These are phyloP conservation scores for Alternaria sp. DNA, from an alignment of 2,329 filamentous ascomycete species.

Conservation along the genomic window DNA sequence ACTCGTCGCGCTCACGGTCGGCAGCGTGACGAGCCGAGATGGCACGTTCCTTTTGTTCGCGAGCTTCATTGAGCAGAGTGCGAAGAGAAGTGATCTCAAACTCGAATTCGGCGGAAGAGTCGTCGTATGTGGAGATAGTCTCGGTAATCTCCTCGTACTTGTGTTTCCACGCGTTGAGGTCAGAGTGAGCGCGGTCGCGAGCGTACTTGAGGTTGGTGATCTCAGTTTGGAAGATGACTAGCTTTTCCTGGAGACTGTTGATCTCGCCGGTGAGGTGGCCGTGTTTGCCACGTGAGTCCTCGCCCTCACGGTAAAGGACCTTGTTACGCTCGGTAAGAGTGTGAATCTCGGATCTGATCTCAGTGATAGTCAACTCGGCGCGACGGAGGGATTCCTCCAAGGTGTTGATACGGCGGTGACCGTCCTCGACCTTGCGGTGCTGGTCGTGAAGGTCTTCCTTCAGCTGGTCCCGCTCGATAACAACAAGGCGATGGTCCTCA, in stretches of 20 bases:
- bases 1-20: constrained; percentile 36
- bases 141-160: constrained; percentile 36
- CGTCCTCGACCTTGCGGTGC: constrained; percentile 24
- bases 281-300: constrained; percentile 28
- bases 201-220: constrained; percentile 29
- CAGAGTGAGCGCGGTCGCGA: constrained; percentile 28
- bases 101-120: constrained; percentile 31
- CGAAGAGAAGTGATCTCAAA: constrained; percentile 35
- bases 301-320: constrained; percentile 25
- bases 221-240: constrained; percentile 30
- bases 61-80: constrained; percentile 30
- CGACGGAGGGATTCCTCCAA: constrained; percentile 35
- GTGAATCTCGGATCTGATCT: constrained; percentile 25
- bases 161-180: constrained; percentile 32
- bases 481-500: constrained; percentile 30
- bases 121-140: constrained; percentile 31
- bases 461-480: constrained; percentile 35
- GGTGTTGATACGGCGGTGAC: constrained; percentile 25
- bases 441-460: constrained; percentile 34
- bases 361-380: constrained; percentile 23
- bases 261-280: constrained; percentile 24
- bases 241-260: constrained; percentile 22
- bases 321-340: constrained; percentile 31
- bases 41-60: constrained; percentile 36
- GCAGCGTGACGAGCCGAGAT: constrained; percentile 31